Evolutionary conservation across 306 rosid species (phyloP).

Genomic region (Ormosia semicastrata): DNA sequence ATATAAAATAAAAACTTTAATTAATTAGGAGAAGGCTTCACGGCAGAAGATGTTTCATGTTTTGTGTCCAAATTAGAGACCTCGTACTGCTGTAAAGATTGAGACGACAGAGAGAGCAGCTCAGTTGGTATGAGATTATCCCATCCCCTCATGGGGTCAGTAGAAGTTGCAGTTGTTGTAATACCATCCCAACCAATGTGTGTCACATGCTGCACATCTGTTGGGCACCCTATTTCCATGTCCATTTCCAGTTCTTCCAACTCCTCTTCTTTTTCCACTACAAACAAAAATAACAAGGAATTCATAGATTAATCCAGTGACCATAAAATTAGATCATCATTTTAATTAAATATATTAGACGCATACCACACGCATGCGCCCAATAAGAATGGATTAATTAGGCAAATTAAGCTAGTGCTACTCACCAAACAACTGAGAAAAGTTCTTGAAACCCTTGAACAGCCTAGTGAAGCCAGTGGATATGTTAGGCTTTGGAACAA

Average conservation of each 20-base stretch:
- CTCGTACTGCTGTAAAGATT: conserved; percentile 41
- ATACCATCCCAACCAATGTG: conserved; percentile 89
- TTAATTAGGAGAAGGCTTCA: conserved; percentile 15
- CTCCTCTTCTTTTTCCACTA: conserved; percentile 71
- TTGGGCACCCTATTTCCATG: conserved; percentile 92
- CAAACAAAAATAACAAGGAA: neutral
- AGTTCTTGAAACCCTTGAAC: conserved; percentile 82
- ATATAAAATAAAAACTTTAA: neutral
- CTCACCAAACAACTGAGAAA: conserved; percentile 88
- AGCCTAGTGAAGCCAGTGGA: conserved; percentile 64
- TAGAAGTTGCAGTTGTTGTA: conserved; percentile 23
- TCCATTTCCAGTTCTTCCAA: conserved; percentile 52
- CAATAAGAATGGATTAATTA: neutral
- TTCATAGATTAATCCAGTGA: neutral
- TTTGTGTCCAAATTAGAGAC: conserved; percentile 19
- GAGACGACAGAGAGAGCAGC: conserved; percentile 40
- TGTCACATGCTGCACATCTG: conserved; percentile 93
- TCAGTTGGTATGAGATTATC: conserved; percentile 57
- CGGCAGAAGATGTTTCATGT: conserved; percentile 26
- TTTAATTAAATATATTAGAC: neutral
- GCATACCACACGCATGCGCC: neutral
- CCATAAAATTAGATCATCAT: neutral
- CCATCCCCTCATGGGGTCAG: conserved; percentile 45
- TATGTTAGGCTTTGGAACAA: conserved; percentile 62
- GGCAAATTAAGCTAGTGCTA: neutral